These are phyloP conservation scores for Penicillium sp. DNA, from an alignment of 2,329 filamentous ascomycete genomes.

Conservation along the genomic window DNA sequence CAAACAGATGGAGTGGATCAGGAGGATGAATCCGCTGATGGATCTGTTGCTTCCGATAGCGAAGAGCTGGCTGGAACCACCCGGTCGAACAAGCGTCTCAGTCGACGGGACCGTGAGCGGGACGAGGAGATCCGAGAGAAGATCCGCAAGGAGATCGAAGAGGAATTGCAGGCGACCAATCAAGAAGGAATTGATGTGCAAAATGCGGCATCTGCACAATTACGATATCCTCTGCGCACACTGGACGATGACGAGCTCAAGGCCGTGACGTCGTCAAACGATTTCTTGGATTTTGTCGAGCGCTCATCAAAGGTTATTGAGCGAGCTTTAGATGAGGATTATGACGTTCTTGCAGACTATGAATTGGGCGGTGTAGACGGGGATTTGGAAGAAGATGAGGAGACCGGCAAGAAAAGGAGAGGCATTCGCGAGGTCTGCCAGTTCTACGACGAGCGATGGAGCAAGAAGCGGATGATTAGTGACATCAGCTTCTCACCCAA, in stretches of 20 bases:
- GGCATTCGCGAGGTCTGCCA: slow-evolving; percentile 76
- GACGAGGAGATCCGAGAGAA: slow-evolving; percentile 88
- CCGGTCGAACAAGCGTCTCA: slow-evolving; percentile 67
- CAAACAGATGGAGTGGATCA: slow-evolving; percentile 77
- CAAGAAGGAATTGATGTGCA: slow-evolving; percentile 37
- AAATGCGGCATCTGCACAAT: slow-evolving; percentile 43
- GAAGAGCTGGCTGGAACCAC: slow-evolving; percentile 57
- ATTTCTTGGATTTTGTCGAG: slow-evolving; percentile 94
- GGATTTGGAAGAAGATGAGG: slow-evolving; percentile 75
- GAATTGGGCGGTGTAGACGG: slow-evolving; percentile 71
- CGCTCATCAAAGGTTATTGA: slow-evolving; percentile 96
- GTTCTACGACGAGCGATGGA: slow-evolving; percentile 94
- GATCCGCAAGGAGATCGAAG: slow-evolving; percentile 84
- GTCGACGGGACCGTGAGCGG: slow-evolving; percentile 73
- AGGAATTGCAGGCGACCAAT: slow-evolving; percentile 76
- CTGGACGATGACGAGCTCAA: slow-evolving; percentile 82
- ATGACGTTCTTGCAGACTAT: slow-evolving; percentile 94
- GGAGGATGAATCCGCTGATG: slow-evolving; percentile 53
- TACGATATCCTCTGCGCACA: slow-evolving; percentile 72
- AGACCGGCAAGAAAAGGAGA: slow-evolving; percentile 47
- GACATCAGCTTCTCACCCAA: slow-evolving; percentile 94
- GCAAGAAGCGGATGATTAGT: slow-evolving; percentile 95
- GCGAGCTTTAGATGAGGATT: slow-evolving; percentile 89
- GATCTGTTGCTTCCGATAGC: slow-evolving; percentile 60
- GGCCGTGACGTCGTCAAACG: slow-evolving; percentile 85